A percentile compares a stretch with the other conserved stretches of the same genome.
These are phyloP conservation scores for Fistulina hepatica DNA, from an alignment of 1,284 basidiomycete genomes.

Conservation along the genomic window DNA sequence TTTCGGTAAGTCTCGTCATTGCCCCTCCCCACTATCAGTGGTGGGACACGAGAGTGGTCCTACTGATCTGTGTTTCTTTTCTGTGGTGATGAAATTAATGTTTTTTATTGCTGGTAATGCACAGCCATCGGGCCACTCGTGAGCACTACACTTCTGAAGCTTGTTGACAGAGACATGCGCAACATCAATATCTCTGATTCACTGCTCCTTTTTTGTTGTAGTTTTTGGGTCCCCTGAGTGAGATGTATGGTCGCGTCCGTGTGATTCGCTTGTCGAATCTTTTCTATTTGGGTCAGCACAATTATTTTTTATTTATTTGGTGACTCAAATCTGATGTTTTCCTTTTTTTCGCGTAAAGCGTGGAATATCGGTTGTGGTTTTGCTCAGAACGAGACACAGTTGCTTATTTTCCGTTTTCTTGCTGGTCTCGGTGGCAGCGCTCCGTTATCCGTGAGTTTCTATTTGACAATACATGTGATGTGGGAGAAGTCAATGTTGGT, in stretches of 20 bases:
- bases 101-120: constrained; percentile 2
- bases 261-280: not conserved
- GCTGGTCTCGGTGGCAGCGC: constrained; percentile 57
- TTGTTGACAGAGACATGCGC: constrained; percentile 15
- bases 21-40: constrained; percentile 11
- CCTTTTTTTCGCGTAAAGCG: no score
- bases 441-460: constrained; percentile 41
- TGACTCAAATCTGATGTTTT: no score
- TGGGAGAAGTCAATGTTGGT: no score
- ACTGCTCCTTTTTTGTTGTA: constrained; percentile 20
- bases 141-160: constrained; percentile 31
- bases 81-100: not conserved
- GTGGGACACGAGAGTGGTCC: no score
- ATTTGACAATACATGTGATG: no score
- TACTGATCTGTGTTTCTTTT: not conserved
- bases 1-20: constrained; percentile 33
- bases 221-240: constrained; percentile 34
- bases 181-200: not conserved
- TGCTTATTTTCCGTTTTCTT: constrained; percentile 57
- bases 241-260: constrained; percentile 13
- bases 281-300: constrained; percentile 27
- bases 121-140: constrained; percentile 32
- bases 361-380: constrained; percentile 64
- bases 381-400: constrained; percentile 42
- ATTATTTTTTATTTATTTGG: constrained; percentile 1